These are phyloP conservation scores for Penicillium sp. DNA, from an alignment of 2,329 filamentous ascomycete species.

Conservation along the genomic window DNA sequence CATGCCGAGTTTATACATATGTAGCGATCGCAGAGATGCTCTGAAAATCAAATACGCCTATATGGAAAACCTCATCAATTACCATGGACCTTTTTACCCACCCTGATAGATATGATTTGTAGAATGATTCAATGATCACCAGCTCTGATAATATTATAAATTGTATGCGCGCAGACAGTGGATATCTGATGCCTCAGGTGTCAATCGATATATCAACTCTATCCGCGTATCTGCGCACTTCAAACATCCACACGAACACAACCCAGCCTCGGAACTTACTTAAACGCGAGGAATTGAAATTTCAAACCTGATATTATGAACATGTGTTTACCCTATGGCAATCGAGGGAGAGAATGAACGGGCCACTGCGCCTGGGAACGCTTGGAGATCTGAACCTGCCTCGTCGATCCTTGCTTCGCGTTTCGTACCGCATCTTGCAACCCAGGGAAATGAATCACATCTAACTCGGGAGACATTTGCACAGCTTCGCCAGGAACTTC, in stretches of 20 bases:
- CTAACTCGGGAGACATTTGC: conserved; percentile 72
- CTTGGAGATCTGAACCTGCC: conserved; percentile 29
- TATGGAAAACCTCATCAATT: neutral
- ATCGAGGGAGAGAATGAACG: conserved; percentile 19
- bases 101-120: neutral
- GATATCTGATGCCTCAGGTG: conserved; percentile 19
- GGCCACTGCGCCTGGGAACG: conserved; percentile 17
- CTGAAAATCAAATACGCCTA: neutral
- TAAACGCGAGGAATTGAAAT: neutral
- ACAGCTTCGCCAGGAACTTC: conserved; percentile 65
- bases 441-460: conserved; percentile 59
- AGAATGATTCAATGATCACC: neutral
- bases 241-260: neutral
- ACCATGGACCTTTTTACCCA: neutral
- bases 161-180: neutral
- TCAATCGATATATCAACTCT: conserved; percentile 12
- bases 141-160: neutral
- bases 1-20: conserved; percentile 76
- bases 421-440: conserved; percentile 75
- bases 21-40: conserved; percentile 67
- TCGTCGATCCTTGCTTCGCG: conserved; percentile 86
- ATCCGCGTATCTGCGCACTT: conserved; percentile 8
- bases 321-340: conserved; percentile 24
- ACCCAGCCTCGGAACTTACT: conserved; percentile 4
- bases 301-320: neutral